Percentiles rank a stretch among this genome's conserved stretches.
These are phyloP conservation scores for Pelargonium cotyledonis DNA, from an alignment of 441 rosid genomes.

Conservation along the genomic window DNA sequence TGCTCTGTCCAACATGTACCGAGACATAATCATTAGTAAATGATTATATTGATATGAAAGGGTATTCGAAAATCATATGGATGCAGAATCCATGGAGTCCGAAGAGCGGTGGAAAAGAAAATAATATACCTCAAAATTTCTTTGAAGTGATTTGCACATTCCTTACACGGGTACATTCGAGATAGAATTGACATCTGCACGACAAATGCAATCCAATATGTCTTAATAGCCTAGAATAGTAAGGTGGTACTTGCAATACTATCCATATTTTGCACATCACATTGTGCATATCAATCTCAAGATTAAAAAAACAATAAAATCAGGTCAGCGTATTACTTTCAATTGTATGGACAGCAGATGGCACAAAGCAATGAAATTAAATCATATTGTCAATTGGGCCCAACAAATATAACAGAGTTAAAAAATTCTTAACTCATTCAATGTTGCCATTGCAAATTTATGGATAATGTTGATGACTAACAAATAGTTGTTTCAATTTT, in stretches of 20 bases:
- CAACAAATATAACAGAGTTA: not conserved
- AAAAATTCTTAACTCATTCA: not conserved
- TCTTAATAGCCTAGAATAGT: not conserved
- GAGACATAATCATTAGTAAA: constrained; percentile 6
- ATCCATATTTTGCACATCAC: not conserved
- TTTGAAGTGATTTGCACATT: constrained; percentile 92
- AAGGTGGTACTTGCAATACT: not conserved
- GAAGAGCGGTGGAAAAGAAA: not conserved
- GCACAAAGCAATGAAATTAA: not conserved
- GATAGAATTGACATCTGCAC: constrained; percentile 84
- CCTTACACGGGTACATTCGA: constrained; percentile 89
- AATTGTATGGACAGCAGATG: not conserved
- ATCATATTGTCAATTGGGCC: not conserved
- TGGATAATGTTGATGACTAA: not conserved
- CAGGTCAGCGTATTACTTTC: not conserved
- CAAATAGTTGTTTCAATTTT: not conserved
- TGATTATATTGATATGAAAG: not conserved
- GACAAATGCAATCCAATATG: constrained; percentile 16
- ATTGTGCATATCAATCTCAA: not conserved
- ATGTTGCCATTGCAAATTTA: not conserved
- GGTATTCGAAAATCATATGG: too few species aligned
- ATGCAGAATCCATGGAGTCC: not conserved
- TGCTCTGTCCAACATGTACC: constrained; percentile 37
- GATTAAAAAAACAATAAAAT: not conserved
- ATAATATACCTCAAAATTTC: constrained; percentile 64